A percentile compares a stretch with the other conserved stretches of the same genome.
These are phyloP conservation scores for Erodium trifolium DNA, from an alignment of 441 rosid genomes.

Conservation along the genomic window DNA sequence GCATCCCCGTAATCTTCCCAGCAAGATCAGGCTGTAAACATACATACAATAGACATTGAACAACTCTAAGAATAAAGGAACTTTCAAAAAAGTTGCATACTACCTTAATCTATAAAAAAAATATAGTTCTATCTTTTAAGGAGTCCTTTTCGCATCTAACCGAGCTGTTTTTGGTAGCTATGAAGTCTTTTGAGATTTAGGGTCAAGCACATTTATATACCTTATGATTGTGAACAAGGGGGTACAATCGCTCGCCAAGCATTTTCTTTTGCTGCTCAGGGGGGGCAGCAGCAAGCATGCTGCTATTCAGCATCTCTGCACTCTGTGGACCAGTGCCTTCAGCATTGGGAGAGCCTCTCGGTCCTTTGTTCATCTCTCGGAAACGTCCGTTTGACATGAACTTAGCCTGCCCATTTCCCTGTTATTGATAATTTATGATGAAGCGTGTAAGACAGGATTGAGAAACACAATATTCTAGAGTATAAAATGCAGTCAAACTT, in stretches of 20 bases:
- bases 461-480: no score
- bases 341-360: slow-evolving; percentile 25
- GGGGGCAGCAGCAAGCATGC: slow-evolving; percentile 51
- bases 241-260: slow-evolving; percentile 54
- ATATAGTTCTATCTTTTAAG: no score
- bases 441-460: background rate
- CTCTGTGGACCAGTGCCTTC: slow-evolving; percentile 24
- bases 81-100: no score
- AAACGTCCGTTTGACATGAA: slow-evolving; percentile 38
- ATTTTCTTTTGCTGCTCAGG: slow-evolving; percentile 54
- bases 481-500: background rate
- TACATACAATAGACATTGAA: no score
- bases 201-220: slow-evolving; percentile 21
- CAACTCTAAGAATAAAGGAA: no score
- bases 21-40: slow-evolving; percentile 45
- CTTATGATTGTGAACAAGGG: slow-evolving; percentile 57
- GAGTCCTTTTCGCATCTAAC: no score
- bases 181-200: no score
- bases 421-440: background rate
- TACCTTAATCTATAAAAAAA: no score
- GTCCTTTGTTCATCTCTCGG: slow-evolving; percentile 29
- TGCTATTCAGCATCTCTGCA: slow-evolving; percentile 37
- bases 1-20: slow-evolving; percentile 53
- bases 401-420: slow-evolving; percentile 22
- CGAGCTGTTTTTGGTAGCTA: no score